These are phyloP conservation scores for Erigeron canadensis DNA, from an alignment of 129 eudicot species.

Conservation along the genomic window DNA sequence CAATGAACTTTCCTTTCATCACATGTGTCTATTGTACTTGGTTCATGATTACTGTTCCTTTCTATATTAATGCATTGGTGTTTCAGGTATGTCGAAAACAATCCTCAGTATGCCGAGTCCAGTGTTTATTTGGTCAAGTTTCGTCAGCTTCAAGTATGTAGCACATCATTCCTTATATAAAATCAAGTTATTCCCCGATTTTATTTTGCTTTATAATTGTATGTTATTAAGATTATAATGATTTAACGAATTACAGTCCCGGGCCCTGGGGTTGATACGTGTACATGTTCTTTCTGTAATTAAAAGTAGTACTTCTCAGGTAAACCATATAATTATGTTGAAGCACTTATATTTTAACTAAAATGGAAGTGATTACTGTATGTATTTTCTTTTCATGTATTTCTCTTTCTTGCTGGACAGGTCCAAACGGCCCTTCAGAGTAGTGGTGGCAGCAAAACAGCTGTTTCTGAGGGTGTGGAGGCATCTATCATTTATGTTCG, in stretches of 20 bases:
- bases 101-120: conserved; percentile 99
- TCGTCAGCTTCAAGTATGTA: conserved; percentile 91
- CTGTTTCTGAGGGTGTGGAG: conserved; percentile 91
- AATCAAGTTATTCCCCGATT: conserved; percentile 9
- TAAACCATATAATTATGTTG: conserved; percentile 19
- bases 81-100: conserved; percentile 83
- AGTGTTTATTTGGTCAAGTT: conserved; percentile 90
- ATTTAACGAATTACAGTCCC: conserved; percentile 54
- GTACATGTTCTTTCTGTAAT: conserved; percentile 85
- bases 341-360: conserved; percentile 19
- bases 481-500: conserved; percentile 94
- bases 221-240: conserved; percentile 2
- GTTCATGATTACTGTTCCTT: not conserved
- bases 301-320: conserved; percentile 92
- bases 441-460: conserved; percentile 57
- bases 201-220: conserved; percentile 19
- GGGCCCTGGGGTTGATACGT: conserved; percentile 87
- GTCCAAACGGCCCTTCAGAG: conserved; percentile 78
- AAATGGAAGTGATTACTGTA: conserved; percentile 9
- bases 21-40: conserved; percentile 1
- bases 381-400: not conserved
- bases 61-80: conserved; percentile 16
- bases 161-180: not conserved
- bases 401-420: conserved; percentile 34
- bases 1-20: conserved; percentile 12